A percentile compares a stretch with the other conserved stretches of the same genome.
These are phyloP conservation scores for Symbiodinium natans DNA, from an alignment of 73 alveolate genomes.

Conservation along the genomic window DNA sequence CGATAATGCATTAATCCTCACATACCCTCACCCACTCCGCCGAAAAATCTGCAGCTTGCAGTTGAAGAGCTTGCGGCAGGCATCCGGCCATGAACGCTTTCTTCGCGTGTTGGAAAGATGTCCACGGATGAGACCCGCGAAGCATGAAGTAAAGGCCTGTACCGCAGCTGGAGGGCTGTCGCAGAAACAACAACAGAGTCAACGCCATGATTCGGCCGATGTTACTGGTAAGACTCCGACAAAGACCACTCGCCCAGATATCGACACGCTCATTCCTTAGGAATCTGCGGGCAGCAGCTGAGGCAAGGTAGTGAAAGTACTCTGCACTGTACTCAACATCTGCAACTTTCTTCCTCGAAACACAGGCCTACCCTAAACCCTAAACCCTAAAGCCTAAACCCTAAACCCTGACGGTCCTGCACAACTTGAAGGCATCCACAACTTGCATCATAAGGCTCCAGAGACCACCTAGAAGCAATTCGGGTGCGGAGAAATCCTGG, in stretches of 20 bases:
- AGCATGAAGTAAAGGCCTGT: conserved; percentile 48
- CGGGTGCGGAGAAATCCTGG: conserved; percentile 49
- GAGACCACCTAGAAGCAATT: conserved; percentile 30
- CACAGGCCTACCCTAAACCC: too few species aligned
- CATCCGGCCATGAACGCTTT: neutral
- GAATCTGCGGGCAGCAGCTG: neutral
- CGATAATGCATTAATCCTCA: too few species aligned
- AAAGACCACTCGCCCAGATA: conserved; percentile 49
- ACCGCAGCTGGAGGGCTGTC: too few species aligned
- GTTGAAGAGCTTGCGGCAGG: conserved; percentile 24
- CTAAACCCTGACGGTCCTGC: neutral
- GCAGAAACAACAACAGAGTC: too few species aligned
- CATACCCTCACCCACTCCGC: too few species aligned
- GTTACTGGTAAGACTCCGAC: neutral
- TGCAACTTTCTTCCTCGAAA: too few species aligned
- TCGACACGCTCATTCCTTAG: conserved; percentile 61
- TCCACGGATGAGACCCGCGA: neutral
- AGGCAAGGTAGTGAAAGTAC: too few species aligned
- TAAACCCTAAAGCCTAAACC: neutral
- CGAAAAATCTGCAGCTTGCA: too few species aligned
- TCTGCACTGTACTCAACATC: too few species aligned
- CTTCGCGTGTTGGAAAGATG: neutral
- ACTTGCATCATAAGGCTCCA: conserved; percentile 1
- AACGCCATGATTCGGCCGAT: too few species aligned
- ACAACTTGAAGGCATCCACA: neutral